These are phyloP conservation scores for Strobilomyces dryophilus DNA, from an alignment of 768 basidiomycete genomes.

Conservation along the genomic window DNA sequence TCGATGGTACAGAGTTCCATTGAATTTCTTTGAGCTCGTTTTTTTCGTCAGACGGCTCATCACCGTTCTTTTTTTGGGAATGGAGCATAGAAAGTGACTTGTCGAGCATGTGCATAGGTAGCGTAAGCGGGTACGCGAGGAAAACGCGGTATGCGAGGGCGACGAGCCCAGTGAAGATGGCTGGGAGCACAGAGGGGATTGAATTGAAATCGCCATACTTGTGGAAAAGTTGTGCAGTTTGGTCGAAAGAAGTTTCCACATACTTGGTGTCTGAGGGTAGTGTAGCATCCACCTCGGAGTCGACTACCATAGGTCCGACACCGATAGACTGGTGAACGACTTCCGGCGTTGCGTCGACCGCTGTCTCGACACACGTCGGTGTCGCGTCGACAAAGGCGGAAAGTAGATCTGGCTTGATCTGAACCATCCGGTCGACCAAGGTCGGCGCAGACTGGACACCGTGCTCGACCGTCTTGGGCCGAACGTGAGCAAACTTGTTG, in stretches of 20 bases:
- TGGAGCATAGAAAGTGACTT: conserved; percentile 33
- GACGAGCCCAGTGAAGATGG: conserved; percentile 35
- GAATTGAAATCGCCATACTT: conserved; percentile 29
- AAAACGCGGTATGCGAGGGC: conserved; percentile 46
- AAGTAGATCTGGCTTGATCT: conserved; percentile 35
- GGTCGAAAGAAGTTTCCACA: conserved; percentile 23
- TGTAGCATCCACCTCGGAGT: conserved; percentile 34
- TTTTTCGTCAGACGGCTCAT: conserved; percentile 27
- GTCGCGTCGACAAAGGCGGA: conserved; percentile 51
- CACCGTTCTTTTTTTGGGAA: conserved; percentile 26
- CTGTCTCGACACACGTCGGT: conserved; percentile 41
- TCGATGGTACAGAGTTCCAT: conserved; percentile 25
- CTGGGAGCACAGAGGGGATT: conserved; percentile 26
- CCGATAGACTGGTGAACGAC: conserved; percentile 31
- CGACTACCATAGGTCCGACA: conserved; percentile 24
- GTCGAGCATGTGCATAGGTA: conserved; percentile 42
- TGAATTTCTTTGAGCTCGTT: conserved; percentile 25
- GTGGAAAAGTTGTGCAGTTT: conserved; percentile 19
- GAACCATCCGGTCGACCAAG: conserved; percentile 35
- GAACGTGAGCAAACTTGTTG: conserved; percentile 40
- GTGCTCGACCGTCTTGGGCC: conserved; percentile 33
- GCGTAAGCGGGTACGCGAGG: conserved; percentile 45
- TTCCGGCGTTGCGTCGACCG: conserved; percentile 42
- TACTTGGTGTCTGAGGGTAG: conserved; percentile 15
- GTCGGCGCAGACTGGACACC: conserved; percentile 37